phyloP scores from a whole-genome alignment of 2,329 filamentous ascomycete genomes.

The Xylariaceae sp. region DNA sequence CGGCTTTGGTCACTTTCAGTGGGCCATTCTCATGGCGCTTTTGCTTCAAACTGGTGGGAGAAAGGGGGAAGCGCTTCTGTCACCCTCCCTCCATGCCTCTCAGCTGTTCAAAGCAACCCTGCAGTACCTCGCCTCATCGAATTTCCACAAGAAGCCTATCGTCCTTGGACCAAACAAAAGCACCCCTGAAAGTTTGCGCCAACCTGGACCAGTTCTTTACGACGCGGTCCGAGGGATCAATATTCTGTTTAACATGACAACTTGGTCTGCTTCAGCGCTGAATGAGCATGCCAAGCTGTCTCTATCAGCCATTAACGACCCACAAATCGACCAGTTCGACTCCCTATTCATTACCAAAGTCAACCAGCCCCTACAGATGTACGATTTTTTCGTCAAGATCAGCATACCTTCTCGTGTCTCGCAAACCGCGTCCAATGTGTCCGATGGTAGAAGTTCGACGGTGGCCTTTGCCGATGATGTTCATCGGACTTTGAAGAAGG shows the following conservation, averaged over 20 bases:
- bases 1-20: constrained; percentile 92
- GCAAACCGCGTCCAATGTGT: constrained; percentile 21
- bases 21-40: constrained; percentile 73
- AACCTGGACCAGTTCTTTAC: constrained; percentile 64
- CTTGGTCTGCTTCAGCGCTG: constrained; percentile 73
- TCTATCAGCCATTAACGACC: constrained; percentile 68
- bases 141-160: constrained; percentile 64
- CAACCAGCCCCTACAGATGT: constrained; percentile 50
- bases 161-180: constrained; percentile 43
- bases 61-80: constrained; percentile 66
- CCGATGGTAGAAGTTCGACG: constrained; percentile 40
- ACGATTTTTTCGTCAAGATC: constrained; percentile 44
- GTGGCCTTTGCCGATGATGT: constrained; percentile 52
- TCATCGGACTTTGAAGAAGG: constrained; percentile 61
- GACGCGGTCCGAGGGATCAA: constrained; percentile 73
- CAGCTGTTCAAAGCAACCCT: constrained; percentile 92
- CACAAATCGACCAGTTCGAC: constrained; percentile 73
- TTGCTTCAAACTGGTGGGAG: constrained; percentile 72
- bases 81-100: constrained; percentile 77
- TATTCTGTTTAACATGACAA: constrained; percentile 81
- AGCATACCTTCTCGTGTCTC: constrained; percentile 21
- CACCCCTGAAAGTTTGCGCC: constrained; percentile 38
- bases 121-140: constrained; percentile 74
- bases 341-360: constrained; percentile 69
- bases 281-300: constrained; percentile 70